Evolutionary conservation across 2,329 filamentous ascomycete genomes (phyloP).

Genomic region (Fusarium temperatum): DNA sequence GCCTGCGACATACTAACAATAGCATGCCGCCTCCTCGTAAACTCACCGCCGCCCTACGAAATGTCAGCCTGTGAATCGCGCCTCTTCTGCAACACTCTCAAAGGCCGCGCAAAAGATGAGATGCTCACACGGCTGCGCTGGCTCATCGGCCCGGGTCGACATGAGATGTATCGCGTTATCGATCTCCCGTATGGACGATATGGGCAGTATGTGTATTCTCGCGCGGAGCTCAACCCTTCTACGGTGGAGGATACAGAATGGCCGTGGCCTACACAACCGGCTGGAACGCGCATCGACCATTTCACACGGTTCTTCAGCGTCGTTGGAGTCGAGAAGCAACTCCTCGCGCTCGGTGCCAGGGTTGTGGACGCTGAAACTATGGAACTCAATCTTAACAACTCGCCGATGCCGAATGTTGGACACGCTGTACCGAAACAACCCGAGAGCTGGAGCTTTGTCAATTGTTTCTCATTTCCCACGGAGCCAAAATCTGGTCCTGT

Average conservation of each 20-base stretch:
- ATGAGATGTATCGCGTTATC: slow-evolving; percentile 39
- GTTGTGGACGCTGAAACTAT: slow-evolving; percentile 37
- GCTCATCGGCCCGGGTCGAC: slow-evolving; percentile 34
- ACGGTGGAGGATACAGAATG: slow-evolving; percentile 30
- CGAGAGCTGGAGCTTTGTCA: slow-evolving; percentile 43
- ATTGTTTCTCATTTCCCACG: slow-evolving; percentile 36
- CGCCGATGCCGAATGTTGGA: not conserved
- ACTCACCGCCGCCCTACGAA: slow-evolving; percentile 3
- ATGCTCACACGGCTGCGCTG: slow-evolving; percentile 38
- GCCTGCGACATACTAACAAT: slow-evolving; percentile 27
- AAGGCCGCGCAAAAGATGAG: slow-evolving; percentile 30
- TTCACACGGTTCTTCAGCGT: slow-evolving; percentile 34
- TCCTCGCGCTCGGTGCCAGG: slow-evolving; percentile 36
- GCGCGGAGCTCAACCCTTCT: slow-evolving; percentile 29
- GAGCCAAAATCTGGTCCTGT: slow-evolving; percentile 18
- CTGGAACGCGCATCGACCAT: slow-evolving; percentile 11
- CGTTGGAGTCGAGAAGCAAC: slow-evolving; percentile 39
- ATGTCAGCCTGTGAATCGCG: slow-evolving; percentile 17
- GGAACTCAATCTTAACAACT: slow-evolving; percentile 33
- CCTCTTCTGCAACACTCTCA: slow-evolving; percentile 31
- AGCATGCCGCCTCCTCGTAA: slow-evolving; percentile 36
- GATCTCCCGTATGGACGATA: slow-evolving; percentile 40
- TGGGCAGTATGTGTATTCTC: slow-evolving; percentile 35
- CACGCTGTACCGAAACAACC: slow-evolving; percentile 23
- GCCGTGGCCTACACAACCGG: slow-evolving; percentile 25